Base-by-base conservation (phyloP, 495 filamentous ascomycete species). In the Trypethelium eluteriae region DNA sequence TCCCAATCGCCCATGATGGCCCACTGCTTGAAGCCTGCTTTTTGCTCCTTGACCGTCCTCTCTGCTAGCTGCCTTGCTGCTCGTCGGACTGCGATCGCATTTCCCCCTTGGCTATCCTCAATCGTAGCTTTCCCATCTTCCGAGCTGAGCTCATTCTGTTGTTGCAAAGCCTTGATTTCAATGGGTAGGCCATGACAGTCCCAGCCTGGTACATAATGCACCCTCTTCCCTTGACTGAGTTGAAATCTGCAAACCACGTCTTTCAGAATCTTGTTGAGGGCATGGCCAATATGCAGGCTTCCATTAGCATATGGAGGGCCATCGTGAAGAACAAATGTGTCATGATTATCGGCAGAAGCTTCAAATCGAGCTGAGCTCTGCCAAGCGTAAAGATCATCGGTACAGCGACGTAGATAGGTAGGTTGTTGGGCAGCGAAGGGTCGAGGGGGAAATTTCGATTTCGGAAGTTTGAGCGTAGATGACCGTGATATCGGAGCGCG, bases 151-250 rank as follows among this genome's bases (percentile, higher is more conserved):
- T 77, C 67, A 46, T 78, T 79, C 56, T 81, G 76, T 57, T 77
- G 76, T 72, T 90, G 89, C 44, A 98, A 84, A n/a, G 93, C 94
- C 76, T 96, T 97, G 49, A 98, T 80, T 81, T 99, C 94, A 77
- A 99, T 99, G 7, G 94, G 94, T 63, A 99, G 81, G 5, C 94
- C 94, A 80, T 99, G 94, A 71, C 94, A 99, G 76, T 99, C 94
- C 95, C 95, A 99, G 39, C 94, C 95, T 3, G 94, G 94, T 3
- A 93, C 81, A 74, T 93, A 99, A n/a, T 86, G 82, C 39, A 98
- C 84, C 50, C 85, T 80, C 73, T 86, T 87, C 44, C 93, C 93
- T 71, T 85, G 80, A 53, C 88, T 84, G 61, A 98, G 77, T 76
- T 96, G 85, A 69, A 88, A 85, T 47, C 94, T 85, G 70, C 89